Evolutionary conservation across 2,329 filamentous ascomycete species (phyloP), one percentile per base, ranked within the genome.

Genomic region (Tothia fuscella): DNA sequence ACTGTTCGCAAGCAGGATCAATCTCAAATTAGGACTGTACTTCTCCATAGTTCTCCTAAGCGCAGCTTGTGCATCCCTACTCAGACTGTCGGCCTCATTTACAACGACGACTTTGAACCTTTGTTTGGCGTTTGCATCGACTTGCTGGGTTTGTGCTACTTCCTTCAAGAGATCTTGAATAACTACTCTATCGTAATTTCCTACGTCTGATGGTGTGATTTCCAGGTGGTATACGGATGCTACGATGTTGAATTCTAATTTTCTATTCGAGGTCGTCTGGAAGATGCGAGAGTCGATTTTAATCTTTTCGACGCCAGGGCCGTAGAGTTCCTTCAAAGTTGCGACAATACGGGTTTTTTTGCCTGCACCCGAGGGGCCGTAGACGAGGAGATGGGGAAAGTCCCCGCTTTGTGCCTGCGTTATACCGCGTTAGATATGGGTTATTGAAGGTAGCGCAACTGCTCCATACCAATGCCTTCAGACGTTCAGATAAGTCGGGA

Each of bases 231-330:
- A 98, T 49, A 95, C 79, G 0, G 89, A 96, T 33, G 88, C 80
- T 42, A 98, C 91, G 49, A 98, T 93, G 66, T 95, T 98, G 74
- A 98, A 98, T 65, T 98, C 91, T 53, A 98, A 80, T 64, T 98
- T 98, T 58, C 91, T 86, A 62, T 94, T 96, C 56, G 81, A 82
- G 17, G 78, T 88, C 1, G 91, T 96, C 63, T 94, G 88, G 67
- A 98, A 98, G 45, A 95, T 82, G 49, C 91, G 83, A 10, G 87
- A 85, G 58, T 98, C 91, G 64, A 98, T 96, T 68, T 96, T 96
- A 72, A 98, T 98, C 72, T 95, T 96, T 58, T 98, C 93, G n/a
- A 94, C 91, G 32, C 91, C 89, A 0, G 89, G 80, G 0, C 91
- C 91, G 61, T 91, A 98, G 6, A 98, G 73, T 57, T 95, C 89